A percentile compares a stretch with the other conserved stretches of the same genome.
Conservation (phyloP, 371 early-diverging fungal genomes). For the Actinomortierella wolfii region DNA sequence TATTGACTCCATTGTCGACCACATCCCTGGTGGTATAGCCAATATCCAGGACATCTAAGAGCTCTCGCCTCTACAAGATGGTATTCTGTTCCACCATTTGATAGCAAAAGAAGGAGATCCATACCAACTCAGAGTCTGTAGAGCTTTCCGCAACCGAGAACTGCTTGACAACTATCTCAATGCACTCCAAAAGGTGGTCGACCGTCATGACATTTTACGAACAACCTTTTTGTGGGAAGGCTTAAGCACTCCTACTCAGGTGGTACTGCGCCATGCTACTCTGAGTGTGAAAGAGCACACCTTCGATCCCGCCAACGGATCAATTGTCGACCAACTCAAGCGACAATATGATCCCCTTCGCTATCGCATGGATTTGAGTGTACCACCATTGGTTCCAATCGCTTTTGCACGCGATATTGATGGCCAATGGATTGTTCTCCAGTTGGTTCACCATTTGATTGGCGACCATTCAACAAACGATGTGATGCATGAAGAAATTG, state of each 20-base stretch:
- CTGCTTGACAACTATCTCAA: constrained; percentile 9
- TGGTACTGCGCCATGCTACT: background rate
- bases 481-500: constrained; percentile 7
- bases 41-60: constrained; percentile 30
- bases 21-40: constrained; percentile 11
- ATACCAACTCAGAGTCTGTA: background rate
- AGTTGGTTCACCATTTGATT: background rate
- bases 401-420: background rate
- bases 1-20: constrained; percentile 12
- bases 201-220: constrained; percentile 13
- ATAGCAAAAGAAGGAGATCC: constrained; percentile 11
- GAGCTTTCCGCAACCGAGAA: constrained; percentile 1
- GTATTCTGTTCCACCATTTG: constrained; percentile 16
- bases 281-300: background rate
- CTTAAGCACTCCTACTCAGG: constrained; percentile 11
- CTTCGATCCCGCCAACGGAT: background rate
- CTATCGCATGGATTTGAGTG: background rate
- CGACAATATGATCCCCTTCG: background rate
- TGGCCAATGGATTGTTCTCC: background rate
- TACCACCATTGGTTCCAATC: background rate
- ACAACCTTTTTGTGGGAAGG: constrained; percentile 12
- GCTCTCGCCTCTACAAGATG: constrained; percentile 15
- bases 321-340: background rate
- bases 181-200: constrained; percentile 6
- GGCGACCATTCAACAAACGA: constrained; percentile 1